Evolutionary conservation across 352 stramenopile species (phyloP).

Genomic region (Globisporangium ultimum): DNA sequence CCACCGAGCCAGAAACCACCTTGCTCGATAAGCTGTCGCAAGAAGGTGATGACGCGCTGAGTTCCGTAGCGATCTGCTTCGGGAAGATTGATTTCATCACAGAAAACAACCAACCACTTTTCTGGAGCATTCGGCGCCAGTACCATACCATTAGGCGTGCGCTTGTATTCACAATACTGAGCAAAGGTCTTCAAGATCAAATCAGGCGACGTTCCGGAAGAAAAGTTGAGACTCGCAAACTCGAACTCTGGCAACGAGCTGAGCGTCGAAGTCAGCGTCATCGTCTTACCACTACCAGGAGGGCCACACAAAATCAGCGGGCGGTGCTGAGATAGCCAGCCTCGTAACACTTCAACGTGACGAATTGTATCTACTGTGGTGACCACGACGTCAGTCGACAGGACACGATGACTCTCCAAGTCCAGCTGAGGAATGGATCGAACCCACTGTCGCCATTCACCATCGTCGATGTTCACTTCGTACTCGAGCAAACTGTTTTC

Average conservation of each 20-base stretch:
- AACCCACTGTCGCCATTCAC: conserved; percentile 96
- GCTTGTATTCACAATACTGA: conserved; percentile 99
- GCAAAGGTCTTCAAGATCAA: conserved; percentile 98
- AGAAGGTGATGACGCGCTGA: conserved; percentile 99
- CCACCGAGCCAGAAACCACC: conserved; percentile 88
- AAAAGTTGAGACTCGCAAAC: conserved; percentile 99
- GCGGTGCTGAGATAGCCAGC: conserved; percentile 96
- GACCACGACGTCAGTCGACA: conserved; percentile 98
- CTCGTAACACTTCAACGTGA: conserved; percentile 96
- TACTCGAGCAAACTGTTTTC: conserved; percentile 94
- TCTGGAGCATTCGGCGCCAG: conserved; percentile 92
- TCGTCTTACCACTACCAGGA: conserved; percentile 99
- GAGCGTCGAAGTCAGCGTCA: conserved; percentile 98
- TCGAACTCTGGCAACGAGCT: conserved; percentile 97
- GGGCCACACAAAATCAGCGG: conserved; percentile 98
- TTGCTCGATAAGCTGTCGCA: conserved; percentile 98
- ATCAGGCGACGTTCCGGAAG: conserved; percentile 96
- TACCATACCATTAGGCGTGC: conserved; percentile 95
- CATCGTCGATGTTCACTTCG: conserved; percentile 96
- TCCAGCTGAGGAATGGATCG: conserved; percentile 96
- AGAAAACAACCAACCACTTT: conserved; percentile 99
- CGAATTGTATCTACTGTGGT: conserved; percentile 99
- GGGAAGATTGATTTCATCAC: conserved; percentile 99
- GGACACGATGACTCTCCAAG: conserved; percentile 96
- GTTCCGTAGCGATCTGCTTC: conserved; percentile 98